These are phyloP conservation scores for Mycotypha africana DNA, from an alignment of 371 early-diverging fungal species.

Conservation along the genomic window DNA sequence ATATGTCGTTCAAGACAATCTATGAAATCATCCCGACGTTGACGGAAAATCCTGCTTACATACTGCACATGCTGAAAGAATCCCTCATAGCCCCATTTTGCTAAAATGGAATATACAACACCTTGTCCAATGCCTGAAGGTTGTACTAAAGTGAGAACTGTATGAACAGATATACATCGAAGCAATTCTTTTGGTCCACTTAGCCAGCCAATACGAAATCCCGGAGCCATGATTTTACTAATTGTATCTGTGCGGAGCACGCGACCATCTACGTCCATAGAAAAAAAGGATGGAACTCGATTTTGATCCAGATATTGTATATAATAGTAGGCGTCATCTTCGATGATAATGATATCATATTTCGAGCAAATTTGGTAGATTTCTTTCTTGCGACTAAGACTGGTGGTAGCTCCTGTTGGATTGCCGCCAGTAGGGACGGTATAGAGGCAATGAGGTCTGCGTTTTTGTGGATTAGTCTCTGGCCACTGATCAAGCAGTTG, in stretches of 20 bases:
- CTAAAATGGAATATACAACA: conserved; percentile 53
- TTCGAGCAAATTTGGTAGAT: conserved; percentile 56
- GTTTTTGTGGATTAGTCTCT: conserved; percentile 23
- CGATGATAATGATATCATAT: conserved; percentile 62
- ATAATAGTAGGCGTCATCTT: conserved; percentile 82
- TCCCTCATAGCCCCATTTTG: conserved; percentile 58
- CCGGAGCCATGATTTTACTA: conserved; percentile 76
- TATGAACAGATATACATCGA: conserved; percentile 67
- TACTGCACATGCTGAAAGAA: conserved; percentile 58
- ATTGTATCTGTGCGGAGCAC: conserved; percentile 83
- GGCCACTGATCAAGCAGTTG: conserved; percentile 47
- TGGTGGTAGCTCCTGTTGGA: conserved; percentile 65
- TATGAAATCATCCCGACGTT: conserved; percentile 62
- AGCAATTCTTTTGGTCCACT: conserved; percentile 67
- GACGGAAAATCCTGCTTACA: conserved; percentile 57
- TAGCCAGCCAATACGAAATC: conserved; percentile 76
- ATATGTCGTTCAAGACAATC: conserved; percentile 48
- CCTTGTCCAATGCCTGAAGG: conserved; percentile 74
- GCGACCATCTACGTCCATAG: conserved; percentile 73
- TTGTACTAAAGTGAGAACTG: conserved; percentile 67
- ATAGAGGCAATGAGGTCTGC: conserved; percentile 40
- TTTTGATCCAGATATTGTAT: conserved; percentile 40
- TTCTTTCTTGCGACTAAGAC: conserved; percentile 53
- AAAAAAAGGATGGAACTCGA: conserved; percentile 63
- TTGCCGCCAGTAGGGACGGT: conserved; percentile 69